phyloP scores from a whole-genome alignment of 192 early-diverging fungal genomes.

The Fimicolochytrium jonesii region DNA sequence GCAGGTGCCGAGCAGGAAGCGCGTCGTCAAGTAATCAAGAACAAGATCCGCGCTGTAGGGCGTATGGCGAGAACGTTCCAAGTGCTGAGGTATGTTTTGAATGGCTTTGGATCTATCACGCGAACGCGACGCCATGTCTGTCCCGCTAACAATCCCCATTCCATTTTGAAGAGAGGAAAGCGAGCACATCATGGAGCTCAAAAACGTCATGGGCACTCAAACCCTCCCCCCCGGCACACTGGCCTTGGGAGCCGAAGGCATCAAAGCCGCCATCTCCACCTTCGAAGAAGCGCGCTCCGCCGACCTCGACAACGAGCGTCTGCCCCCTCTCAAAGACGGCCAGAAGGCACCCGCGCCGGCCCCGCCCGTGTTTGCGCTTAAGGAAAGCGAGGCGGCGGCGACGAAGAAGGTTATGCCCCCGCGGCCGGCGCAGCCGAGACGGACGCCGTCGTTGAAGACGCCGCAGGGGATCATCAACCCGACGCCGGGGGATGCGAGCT shows the following conservation, averaged over 20 bases:
- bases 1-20: slow-evolving; percentile 54
- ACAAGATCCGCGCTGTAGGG: slow-evolving; percentile 91
- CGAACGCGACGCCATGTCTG: too few species aligned
- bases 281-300: slow-evolving; percentile 91
- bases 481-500: slow-evolving; percentile 14
- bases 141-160: too few species aligned
- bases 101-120: not conserved
- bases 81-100: slow-evolving; percentile 64
- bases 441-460: slow-evolving; percentile 21
- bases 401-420: not conserved
- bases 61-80: slow-evolving; percentile 87
- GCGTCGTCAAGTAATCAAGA: slow-evolving; percentile 65
- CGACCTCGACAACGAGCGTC: slow-evolving; percentile 88
- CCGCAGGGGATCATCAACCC: slow-evolving; percentile 26
- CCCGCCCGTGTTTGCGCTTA: slow-evolving; percentile 48
- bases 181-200: slow-evolving; percentile 90
- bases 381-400: too few species aligned
- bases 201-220: slow-evolving; percentile 79
- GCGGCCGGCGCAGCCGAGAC: slow-evolving; percentile 18
- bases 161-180: slow-evolving; percentile 64
- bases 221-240: slow-evolving; percentile 82
- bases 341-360: slow-evolving; percentile 38
- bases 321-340: slow-evolving; percentile 67
- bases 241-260: slow-evolving; percentile 84
- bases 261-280: slow-evolving; percentile 82